Conservation (phyloP, 2,329 filamentous ascomycete species). For the Aspergillus sp. region DNA sequence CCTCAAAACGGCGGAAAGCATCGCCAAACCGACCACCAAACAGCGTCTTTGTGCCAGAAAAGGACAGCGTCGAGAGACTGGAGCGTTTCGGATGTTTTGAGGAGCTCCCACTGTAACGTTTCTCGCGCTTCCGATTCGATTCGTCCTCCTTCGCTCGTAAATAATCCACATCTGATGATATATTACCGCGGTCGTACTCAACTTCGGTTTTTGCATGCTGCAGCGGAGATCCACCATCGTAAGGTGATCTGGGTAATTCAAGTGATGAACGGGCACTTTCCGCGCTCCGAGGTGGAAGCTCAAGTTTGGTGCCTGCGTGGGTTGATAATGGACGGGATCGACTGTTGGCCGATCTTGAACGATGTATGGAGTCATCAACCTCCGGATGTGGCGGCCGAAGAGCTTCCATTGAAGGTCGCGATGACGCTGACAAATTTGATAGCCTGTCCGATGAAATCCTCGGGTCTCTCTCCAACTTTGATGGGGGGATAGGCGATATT, state of each 20-base stretch:
- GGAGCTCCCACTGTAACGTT: constrained; percentile 56
- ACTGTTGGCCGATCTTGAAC: constrained; percentile 64
- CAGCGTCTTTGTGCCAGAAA: constrained; percentile 75
- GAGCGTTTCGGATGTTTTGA: constrained; percentile 68
- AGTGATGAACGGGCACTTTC: constrained; percentile 56
- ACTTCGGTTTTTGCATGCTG: constrained; percentile 36
- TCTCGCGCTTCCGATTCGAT: constrained; percentile 58
- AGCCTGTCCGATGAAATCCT: constrained; percentile 50
- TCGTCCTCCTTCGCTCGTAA: constrained; percentile 71
- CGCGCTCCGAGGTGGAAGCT: constrained; percentile 71
- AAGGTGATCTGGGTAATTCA: constrained; percentile 33
- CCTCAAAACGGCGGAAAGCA: constrained; percentile 89
- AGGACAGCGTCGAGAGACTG: constrained; percentile 67
- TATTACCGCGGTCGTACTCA: constrained; percentile 52
- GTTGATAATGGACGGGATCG: constrained; percentile 76
- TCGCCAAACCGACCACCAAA: constrained; percentile 89
- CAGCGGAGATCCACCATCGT: constrained; percentile 36
- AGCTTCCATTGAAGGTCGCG: constrained; percentile 70
- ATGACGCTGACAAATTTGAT: constrained; percentile 56
- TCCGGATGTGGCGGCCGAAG: constrained; percentile 66
- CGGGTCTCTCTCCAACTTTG: constrained; percentile 50
- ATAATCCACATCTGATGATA: constrained; percentile 80
- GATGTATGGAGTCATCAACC: constrained; percentile 55
- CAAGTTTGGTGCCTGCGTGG: constrained; percentile 77
- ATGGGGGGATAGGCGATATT: constrained; percentile 34